Evolutionary conservation across 768 basidiomycete genomes (phyloP).

Genomic region (Pisolithus marmoratus): DNA sequence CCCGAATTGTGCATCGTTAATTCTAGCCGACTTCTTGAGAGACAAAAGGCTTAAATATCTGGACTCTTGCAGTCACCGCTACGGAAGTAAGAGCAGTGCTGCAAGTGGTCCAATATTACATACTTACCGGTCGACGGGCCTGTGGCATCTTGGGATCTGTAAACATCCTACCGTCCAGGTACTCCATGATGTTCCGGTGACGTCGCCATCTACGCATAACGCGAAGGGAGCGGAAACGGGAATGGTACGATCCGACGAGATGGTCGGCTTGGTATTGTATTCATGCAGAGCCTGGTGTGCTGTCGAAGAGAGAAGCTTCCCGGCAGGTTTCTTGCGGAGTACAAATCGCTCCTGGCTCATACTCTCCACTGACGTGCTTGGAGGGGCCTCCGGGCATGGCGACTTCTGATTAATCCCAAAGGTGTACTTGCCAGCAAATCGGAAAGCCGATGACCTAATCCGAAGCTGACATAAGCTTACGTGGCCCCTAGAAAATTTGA

Average conservation of each 20-base stretch:
- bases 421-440: no score
- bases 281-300: slow-evolving; percentile 86
- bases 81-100: slow-evolving; percentile 24
- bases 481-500: no score
- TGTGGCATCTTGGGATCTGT: slow-evolving; percentile 72
- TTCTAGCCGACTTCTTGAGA: slow-evolving; percentile 10
- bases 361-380: slow-evolving; percentile 65
- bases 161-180: slow-evolving; percentile 90
- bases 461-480: no score
- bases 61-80: slow-evolving; percentile 33
- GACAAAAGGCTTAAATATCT: slow-evolving; percentile 27
- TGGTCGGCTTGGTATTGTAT: slow-evolving; percentile 57
- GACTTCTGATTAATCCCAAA: not conserved
- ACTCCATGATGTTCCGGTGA: slow-evolving; percentile 96
- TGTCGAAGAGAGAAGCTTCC: slow-evolving; percentile 79
- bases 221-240: slow-evolving; percentile 83
- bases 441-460: no score
- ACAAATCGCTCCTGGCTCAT: slow-evolving; percentile 71
- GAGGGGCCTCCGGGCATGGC: slow-evolving; percentile 17
- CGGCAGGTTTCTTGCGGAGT: slow-evolving; percentile 89
- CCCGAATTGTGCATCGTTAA: slow-evolving; percentile 23
- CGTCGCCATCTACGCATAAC: slow-evolving; percentile 69
- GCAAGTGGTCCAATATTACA: no score
- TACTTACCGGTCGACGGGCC: slow-evolving; percentile 38
- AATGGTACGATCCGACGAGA: slow-evolving; percentile 46